Conservation (phyloP, 2,329 filamentous ascomycete genomes). For the Epichloe scottii region DNA sequence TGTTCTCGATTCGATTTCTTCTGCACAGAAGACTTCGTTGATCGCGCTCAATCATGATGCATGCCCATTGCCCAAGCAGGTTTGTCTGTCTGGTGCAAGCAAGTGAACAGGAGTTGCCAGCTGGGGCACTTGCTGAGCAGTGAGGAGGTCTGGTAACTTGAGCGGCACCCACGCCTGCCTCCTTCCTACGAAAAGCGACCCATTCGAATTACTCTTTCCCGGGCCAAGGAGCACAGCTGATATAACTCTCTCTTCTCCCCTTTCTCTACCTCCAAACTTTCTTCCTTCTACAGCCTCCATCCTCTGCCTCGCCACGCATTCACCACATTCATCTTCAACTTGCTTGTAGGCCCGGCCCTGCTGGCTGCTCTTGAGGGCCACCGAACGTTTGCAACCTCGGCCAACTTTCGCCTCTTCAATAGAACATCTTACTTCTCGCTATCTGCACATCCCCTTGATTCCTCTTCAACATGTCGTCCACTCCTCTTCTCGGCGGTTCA, state of each 20-base stretch:
- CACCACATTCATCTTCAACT: constrained; percentile 1
- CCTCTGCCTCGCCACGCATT: constrained; percentile 3
- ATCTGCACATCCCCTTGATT: neutral
- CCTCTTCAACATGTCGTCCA: constrained; percentile 18
- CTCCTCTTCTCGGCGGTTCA: constrained; percentile 21
- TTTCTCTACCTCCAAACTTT: neutral
- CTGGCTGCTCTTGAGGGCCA: neutral
- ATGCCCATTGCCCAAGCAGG: no score
- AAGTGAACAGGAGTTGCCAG: neutral
- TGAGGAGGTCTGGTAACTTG: neutral
- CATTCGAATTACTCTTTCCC: neutral
- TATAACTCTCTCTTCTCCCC: neutral
- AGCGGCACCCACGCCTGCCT: neutral
- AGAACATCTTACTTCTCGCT: neutral
- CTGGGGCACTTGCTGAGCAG: neutral
- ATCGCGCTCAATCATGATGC: no score
- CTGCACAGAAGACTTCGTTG: no score
- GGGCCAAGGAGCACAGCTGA: neutral
- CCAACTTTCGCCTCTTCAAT: neutral
- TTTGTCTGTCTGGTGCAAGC: neutral
- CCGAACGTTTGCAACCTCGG: neutral
- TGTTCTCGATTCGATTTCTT: no score
- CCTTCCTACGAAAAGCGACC: neutral
- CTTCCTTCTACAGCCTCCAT: constrained; percentile 4
- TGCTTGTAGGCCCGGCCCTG: neutral